phyloP scores from a whole-genome alignment of 2,329 filamentous ascomycete species.

The Diaporthe citri region DNA sequence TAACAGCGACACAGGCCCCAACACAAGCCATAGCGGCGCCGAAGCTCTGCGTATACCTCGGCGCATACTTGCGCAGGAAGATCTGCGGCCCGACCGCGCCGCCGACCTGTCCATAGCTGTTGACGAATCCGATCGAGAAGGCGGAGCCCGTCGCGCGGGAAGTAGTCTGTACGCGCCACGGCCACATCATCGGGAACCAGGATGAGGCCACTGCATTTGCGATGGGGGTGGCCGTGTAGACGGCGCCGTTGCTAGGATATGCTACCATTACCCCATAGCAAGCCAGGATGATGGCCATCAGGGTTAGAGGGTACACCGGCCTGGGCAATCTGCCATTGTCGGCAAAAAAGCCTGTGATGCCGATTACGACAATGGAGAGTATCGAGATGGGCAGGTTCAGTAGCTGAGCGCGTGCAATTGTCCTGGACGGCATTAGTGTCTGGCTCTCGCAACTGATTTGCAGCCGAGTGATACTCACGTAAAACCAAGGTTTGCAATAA shows the following conservation, averaged over 20 bases:
- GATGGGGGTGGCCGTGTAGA: constrained; percentile 62
- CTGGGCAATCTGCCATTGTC: constrained; percentile 57
- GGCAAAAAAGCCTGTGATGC: constrained; percentile 55
- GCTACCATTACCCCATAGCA: constrained; percentile 60
- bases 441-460: constrained; percentile 45
- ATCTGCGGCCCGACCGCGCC: constrained; percentile 62
- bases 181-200: constrained; percentile 65
- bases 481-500: constrained; percentile 55
- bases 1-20: constrained; percentile 56
- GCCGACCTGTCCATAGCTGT: constrained; percentile 63
- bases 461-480: constrained; percentile 49
- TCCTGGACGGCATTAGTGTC: background rate
- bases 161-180: constrained; percentile 63
- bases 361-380: constrained; percentile 57
- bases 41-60: constrained; percentile 59
- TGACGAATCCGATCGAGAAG: constrained; percentile 64
- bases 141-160: constrained; percentile 61
- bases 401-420: constrained; percentile 60
- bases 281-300: constrained; percentile 57
- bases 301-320: constrained; percentile 58
- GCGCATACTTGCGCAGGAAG: constrained; percentile 58
- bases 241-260: constrained; percentile 58
- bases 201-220: constrained; percentile 56
- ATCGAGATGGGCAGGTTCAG: constrained; percentile 62
- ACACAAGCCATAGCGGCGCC: constrained; percentile 59